Conservation (phyloP, 192 early-diverging fungal species). For the Thamnidium elegans region DNA sequence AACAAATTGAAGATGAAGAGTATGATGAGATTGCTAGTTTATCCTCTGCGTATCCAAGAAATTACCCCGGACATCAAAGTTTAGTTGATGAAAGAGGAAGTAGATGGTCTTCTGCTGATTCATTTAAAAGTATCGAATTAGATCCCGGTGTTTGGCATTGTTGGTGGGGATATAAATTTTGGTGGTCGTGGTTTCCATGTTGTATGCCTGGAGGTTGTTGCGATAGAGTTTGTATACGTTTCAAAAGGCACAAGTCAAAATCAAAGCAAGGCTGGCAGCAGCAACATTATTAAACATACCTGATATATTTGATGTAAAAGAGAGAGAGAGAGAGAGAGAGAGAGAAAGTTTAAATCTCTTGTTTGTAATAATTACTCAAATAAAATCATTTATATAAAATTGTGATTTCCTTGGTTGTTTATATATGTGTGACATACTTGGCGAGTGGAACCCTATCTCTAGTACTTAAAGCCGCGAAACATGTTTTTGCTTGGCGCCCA, state of each 20-base stretch:
- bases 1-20: not conserved
- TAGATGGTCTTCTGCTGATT: slow-evolving; percentile 2
- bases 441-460: no score
- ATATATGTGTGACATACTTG: no score
- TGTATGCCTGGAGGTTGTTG: slow-evolving; percentile 18
- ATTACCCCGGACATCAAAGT: slow-evolving; percentile 6
- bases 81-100: slow-evolving; percentile 1
- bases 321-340: no score
- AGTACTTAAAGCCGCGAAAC: no score
- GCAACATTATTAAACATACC: slow-evolving; percentile 7
- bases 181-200: slow-evolving; percentile 16
- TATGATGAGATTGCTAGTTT: not conserved
- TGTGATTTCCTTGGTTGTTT: no score
- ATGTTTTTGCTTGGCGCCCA: no score
- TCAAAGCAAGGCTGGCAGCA: slow-evolving; percentile 16
- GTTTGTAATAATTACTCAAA: no score
- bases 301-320: no score
- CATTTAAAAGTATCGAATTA: slow-evolving; percentile 13
- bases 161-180: slow-evolving; percentile 18
- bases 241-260: not conserved
- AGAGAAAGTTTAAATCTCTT: no score
- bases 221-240: slow-evolving; percentile 4
- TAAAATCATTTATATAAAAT: no score
- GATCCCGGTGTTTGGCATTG: slow-evolving; percentile 12
- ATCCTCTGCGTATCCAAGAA: not conserved